These are phyloP conservation scores for Tilletia indica DNA, from an alignment of 1,284 basidiomycete species.

Conservation along the genomic window DNA sequence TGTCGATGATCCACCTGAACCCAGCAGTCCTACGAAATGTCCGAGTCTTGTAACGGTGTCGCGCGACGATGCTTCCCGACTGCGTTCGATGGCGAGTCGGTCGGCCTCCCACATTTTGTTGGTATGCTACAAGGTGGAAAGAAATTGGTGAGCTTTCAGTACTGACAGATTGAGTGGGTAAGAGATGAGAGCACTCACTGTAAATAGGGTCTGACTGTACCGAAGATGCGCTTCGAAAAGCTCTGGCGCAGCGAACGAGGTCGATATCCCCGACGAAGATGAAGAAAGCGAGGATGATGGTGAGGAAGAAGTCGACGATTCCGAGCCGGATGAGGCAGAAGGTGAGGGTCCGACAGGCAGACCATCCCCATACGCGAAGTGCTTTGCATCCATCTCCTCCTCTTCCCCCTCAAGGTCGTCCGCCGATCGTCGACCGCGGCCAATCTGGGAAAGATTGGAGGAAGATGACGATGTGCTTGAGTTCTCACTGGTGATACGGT, in stretches of 20 bases:
- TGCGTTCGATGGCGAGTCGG: conserved; percentile 10
- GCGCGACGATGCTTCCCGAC: background rate
- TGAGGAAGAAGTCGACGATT: background rate
- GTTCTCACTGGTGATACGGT: background rate
- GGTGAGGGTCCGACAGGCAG: background rate
- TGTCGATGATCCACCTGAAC: background rate
- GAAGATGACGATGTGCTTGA: background rate
- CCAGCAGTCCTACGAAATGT: background rate
- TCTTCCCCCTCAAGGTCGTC: background rate
- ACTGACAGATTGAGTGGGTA: background rate
- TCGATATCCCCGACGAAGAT: background rate
- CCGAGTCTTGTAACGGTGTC: background rate
- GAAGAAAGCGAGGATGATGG: background rate
- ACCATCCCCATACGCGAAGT: background rate
- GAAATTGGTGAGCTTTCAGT: background rate
- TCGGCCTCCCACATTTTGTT: conserved; percentile 9
- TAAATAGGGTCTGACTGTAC: conserved; percentile 7
- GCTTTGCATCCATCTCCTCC: background rate
- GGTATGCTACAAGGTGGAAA: background rate
- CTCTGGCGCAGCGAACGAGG: background rate
- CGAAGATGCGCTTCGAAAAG: conserved; percentile 9
- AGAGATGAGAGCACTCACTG: background rate
- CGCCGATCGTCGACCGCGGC: background rate
- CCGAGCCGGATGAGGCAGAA: background rate
- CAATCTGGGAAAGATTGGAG: background rate